Base-by-base conservation (phyloP, 1,284 basidiomycete species). In the Microbotryum lychnidis-dioicae region DNA sequence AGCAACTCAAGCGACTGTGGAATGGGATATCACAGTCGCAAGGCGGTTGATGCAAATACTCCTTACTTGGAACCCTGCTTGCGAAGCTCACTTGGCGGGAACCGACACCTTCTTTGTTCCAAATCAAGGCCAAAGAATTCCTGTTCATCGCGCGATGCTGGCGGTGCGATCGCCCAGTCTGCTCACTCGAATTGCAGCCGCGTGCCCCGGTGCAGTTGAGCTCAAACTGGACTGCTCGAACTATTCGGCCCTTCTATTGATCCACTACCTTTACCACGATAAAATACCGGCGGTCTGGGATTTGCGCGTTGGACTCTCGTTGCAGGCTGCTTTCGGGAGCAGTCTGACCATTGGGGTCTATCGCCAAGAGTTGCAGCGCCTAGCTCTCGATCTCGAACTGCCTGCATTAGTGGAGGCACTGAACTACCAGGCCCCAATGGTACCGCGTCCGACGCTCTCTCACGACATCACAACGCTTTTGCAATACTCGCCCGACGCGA, bases 241-340 rank as follows among this genome's bases (percentile, higher is more conserved):
- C 0, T 76, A 91, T 4, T 79, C 90, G 0, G 77, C 87, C 6
- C 80, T 97, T 10, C 80, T 97, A 27, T 77, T 97, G 7, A 74
- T 96, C 20, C 82, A 86, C 53, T 97, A 94, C 73, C 73, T 97
- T 14, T 97, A 97, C 76, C 83, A 88, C 3, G 93, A 97, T 73
- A 82, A 86, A 31, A 74, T 93, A 0, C 80, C 89, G 8, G 83
- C 90, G 0, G 73, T 94, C 7, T 96, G 91, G 90, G 92, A 97
- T 71, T 79, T 81, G 14, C 84, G 91, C 14, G 79, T 97, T 12
- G 78, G 79, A 1, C 71, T 77, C 1, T 75, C 77, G 2, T 76
- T 87, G 3, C 58, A 67, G 60, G 46, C 3, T 18, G 37, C 37
- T 42, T 42, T 42, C 37, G 37, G 37, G 12, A 42, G 37, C 37